A percentile compares a stretch with the other conserved stretches of the same genome.
phyloP scores from a whole-genome alignment of 2,329 filamentous ascomycete species.

The Fonsecaea nubica region DNA sequence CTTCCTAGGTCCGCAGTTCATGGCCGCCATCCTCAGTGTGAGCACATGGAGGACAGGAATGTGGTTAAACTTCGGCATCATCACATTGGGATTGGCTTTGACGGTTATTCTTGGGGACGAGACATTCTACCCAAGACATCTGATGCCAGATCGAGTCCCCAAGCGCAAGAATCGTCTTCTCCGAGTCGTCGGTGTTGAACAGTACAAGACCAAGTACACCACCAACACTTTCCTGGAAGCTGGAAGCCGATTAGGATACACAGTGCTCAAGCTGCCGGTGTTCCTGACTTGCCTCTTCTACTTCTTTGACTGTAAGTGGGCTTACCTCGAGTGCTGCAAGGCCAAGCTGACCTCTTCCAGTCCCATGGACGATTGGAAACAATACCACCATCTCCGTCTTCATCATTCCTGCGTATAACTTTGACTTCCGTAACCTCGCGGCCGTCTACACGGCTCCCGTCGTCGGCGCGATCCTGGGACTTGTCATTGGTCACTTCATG shows the following conservation, averaged over 20 bases:
- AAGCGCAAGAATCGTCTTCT: conserved; percentile 39
- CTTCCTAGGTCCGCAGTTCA: conserved; percentile 49
- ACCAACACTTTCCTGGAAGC: conserved; percentile 53
- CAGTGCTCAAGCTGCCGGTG: conserved; percentile 46
- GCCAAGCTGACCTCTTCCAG: conserved; percentile 51
- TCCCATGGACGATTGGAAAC: conserved; percentile 59
- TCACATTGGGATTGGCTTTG: conserved; percentile 39
- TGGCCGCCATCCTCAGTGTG: conserved; percentile 58
- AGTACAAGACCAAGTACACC: conserved; percentile 41
- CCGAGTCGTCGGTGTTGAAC: conserved; percentile 42
- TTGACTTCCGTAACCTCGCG: conserved; percentile 56
- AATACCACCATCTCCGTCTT: conserved; percentile 62
- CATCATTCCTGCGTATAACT: conserved; percentile 56
- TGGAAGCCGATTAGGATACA: conserved; percentile 48
- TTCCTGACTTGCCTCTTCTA: conserved; percentile 44
- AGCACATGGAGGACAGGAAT: conserved; percentile 47
- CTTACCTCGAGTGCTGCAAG: conserved; percentile 44
- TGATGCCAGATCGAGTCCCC: conserved; percentile 34
- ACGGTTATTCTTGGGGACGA: conserved; percentile 42
- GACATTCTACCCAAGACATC: conserved; percentile 42
- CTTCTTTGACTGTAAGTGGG: conserved; percentile 42
- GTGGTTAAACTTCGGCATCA: conserved; percentile 42
- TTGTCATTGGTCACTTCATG: conserved; percentile 60
- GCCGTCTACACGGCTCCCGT: conserved; percentile 64
- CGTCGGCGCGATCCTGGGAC: conserved; percentile 59